Evolutionary conservation across 2,329 filamentous ascomycete genomes (phyloP).

Genomic region (Colletotrichum simmondsii): DNA sequence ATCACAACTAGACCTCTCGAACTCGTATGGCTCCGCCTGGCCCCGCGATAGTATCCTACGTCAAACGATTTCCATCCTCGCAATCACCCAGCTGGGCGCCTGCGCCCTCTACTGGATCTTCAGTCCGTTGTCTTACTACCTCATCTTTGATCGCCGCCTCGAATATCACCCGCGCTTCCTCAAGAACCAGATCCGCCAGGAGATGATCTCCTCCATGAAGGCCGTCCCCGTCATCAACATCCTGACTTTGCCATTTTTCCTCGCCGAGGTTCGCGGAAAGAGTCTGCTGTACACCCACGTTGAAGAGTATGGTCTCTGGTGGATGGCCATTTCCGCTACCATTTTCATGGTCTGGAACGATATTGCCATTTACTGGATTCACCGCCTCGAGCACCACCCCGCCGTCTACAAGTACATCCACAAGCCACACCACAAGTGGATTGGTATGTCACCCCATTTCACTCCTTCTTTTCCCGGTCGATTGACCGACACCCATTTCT

Average conservation of each 20-base stretch:
- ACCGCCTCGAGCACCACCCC: constrained; percentile 57
- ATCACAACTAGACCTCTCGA: background rate
- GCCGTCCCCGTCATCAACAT: constrained; percentile 57
- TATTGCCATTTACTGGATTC: constrained; percentile 59
- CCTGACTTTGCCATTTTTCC: constrained; percentile 56
- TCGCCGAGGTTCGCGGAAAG: constrained; percentile 58
- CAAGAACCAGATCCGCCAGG: constrained; percentile 57
- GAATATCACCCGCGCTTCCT: constrained; percentile 60
- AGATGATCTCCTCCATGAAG: constrained; percentile 54
- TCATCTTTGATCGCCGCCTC: constrained; percentile 64
- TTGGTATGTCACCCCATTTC: constrained; percentile 44
- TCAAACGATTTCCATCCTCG: constrained; percentile 50
- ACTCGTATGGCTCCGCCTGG: constrained; percentile 43
- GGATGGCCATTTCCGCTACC: constrained; percentile 49
- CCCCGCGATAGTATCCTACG: constrained; percentile 53
- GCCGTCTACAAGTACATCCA: constrained; percentile 58
- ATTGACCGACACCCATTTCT: background rate
- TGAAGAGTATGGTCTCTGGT: constrained; percentile 51
- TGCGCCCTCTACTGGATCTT: constrained; percentile 70
- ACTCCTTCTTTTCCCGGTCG: background rate
- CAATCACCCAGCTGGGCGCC: constrained; percentile 52
- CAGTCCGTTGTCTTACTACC: constrained; percentile 77
- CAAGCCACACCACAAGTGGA: constrained; percentile 62
- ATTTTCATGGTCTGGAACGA: constrained; percentile 59
- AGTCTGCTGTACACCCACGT: constrained; percentile 53